Base-by-base conservation (phyloP, 768 basidiomycete species). In the Mycena rosella region DNA sequence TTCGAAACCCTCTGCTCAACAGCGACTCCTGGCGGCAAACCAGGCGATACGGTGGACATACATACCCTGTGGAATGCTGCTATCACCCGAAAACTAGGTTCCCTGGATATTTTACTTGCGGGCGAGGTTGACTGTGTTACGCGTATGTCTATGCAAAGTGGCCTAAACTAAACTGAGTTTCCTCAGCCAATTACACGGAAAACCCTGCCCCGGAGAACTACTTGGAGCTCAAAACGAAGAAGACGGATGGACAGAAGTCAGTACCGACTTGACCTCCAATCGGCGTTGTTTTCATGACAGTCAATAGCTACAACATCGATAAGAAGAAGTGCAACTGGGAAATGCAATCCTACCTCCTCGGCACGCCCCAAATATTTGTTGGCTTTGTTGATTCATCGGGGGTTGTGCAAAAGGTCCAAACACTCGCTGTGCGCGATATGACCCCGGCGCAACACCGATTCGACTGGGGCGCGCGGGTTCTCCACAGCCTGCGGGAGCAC, bases 61-160 rank as follows among this genome's bases (percentile, higher is more conserved):
- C 57, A 63, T 22, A 64, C 56, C 14, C 36, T 60, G 1, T 64
- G 67, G 67, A 55, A 57, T 29, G 44, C 38, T 0, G 67, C 44
- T 0, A 55, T 69, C 26, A 55, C 24, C 2, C 56, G 67, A 6
- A 59, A 29, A 17, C 34, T 69, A 3, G 67, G 67, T 4, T 40
- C 62, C 15, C 32, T 69, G 18, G 64, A 64, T 2, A 30, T 69
- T 10, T 26, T 69, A 5, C 53, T 69, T 2, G 67, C 60, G 15
- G 67, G 67, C 2, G 67, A 69, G 36, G 67, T 69, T 18, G 67
- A 69, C 40, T 69, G 62, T 13, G 67, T 69, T 36, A 64, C 54
- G 30, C 8, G 67, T 64, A 32, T 22, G 63, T 9, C 32, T 17
- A 34, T 5, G 32, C 11, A 34, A 11, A 34, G 32, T 34, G 32